Conservation (phyloP, 129 eudicot genomes). For the Calendula officinalis region DNA sequence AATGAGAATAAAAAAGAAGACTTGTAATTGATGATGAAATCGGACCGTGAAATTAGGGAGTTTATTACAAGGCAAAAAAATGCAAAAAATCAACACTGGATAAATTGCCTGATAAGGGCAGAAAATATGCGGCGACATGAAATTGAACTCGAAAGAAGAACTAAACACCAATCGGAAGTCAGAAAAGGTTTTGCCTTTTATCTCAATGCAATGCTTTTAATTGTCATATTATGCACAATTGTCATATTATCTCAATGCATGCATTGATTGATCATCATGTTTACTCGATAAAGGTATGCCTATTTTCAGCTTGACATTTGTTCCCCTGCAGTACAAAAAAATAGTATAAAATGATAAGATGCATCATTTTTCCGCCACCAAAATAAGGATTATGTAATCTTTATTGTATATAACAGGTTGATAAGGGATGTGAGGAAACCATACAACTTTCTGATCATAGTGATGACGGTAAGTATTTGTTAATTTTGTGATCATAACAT, state of each 20-base stretch:
- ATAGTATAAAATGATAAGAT: too few species aligned
- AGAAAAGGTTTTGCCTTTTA: constrained; percentile 35
- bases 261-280: constrained; percentile 9
- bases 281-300: too few species aligned
- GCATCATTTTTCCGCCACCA: not conserved
- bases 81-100: not conserved
- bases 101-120: constrained; percentile 49
- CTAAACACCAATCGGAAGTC: not conserved
- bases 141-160: constrained; percentile 38
- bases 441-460: constrained; percentile 33
- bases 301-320: too few species aligned
- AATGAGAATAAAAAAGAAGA: too few species aligned
- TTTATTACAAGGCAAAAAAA: not conserved
- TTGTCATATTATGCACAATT: not conserved
- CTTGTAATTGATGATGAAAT: constrained; percentile 15
- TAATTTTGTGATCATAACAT: not conserved
- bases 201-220: constrained; percentile 8
- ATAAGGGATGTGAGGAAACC: constrained; percentile 20
- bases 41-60: constrained; percentile 22
- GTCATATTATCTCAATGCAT: not conserved
- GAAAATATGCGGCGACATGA: constrained; percentile 19
- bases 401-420: constrained; percentile 20
- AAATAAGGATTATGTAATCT: not conserved
- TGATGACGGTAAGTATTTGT: constrained; percentile 27
- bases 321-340: too few species aligned